Conservation (phyloP, 495 filamentous ascomycete species). For the Geopyxis carbonaria region DNA sequence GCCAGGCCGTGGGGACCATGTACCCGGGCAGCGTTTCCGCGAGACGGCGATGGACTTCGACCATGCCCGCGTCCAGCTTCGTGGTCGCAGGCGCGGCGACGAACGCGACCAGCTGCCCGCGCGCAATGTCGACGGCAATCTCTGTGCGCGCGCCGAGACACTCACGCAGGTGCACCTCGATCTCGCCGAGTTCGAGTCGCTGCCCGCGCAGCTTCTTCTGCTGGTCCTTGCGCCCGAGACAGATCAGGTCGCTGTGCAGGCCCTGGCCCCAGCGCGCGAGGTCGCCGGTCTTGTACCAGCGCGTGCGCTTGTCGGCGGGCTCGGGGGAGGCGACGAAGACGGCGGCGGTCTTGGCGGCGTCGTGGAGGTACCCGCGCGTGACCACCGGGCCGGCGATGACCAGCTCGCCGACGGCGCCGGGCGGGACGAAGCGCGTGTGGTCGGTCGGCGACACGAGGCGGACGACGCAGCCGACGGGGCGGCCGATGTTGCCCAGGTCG, state of each 20-base stretch:
- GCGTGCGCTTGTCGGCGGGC: constrained; percentile 40
- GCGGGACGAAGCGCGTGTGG: constrained; percentile 34
- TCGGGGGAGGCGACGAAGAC: constrained; percentile 32
- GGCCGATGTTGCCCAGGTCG: constrained; percentile 28
- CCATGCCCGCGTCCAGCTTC: constrained; percentile 22
- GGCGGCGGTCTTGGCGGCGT: too few species aligned
- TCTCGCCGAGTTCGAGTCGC: constrained; percentile 65
- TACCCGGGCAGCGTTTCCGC: constrained; percentile 52
- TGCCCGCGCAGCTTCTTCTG: constrained; percentile 75
- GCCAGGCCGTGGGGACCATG: constrained; percentile 59
- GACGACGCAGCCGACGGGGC: constrained; percentile 28
- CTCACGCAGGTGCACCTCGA: constrained; percentile 50
- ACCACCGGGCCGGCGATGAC: constrained; percentile 42
- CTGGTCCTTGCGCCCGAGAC: constrained; percentile 62
- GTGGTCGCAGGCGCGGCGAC: constrained; percentile 35
- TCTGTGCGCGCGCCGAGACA: constrained; percentile 35
- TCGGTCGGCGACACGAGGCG: constrained; percentile 45
- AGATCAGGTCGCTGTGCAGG: too few species aligned
- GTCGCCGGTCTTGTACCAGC: constrained; percentile 81
- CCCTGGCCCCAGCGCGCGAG: constrained; percentile 52
- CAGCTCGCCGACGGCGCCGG: constrained; percentile 43
- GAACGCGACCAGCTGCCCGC: constrained; percentile 47
- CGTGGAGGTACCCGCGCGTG: constrained; percentile 36
- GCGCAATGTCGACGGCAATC: constrained; percentile 43
- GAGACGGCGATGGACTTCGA: constrained; percentile 41